Base-by-base conservation (phyloP, 345 rosid genomes). In the Angophora floribunda region DNA sequence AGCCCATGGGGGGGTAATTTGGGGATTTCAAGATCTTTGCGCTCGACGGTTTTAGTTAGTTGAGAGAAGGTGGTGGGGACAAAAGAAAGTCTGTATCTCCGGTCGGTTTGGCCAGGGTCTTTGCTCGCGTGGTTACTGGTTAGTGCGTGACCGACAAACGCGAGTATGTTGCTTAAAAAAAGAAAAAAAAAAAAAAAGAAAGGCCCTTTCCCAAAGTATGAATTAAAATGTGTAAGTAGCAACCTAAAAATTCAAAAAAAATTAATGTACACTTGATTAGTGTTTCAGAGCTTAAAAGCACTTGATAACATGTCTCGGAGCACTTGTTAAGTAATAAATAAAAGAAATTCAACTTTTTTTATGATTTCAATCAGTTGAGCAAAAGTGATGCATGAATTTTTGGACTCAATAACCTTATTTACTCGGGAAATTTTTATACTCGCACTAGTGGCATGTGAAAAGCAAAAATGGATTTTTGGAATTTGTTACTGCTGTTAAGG, bases 31-130 rank as follows among this genome's bases (percentile, higher is more conserved):
- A 2, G 14, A 19, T 75, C 41, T 13, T 15, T 2, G 84, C 84
- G 50, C 88, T 86, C 84, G 90, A 91, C 91, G 61, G 93, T 94
- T 93, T 91, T 89, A 78, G 95, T 94, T 93, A 88, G 87, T 85
- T 52, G 87, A 3, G 8, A 7, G 7, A 17, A 16, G 65, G 47
- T 2, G n/a, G 61, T 32, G 49, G 63, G 87, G 24, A 32, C 87
- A 7, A 32, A 4, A 32, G 47, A 19, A 10, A 9, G 0, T 47
- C 82, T 2, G 26, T 5, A 11, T 75, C 82, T 75, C 49, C 82
- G 82, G 49, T 75, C 49, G 7, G 28, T 36, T 75, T 19, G 28
- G 14, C 4, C 14, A 36, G 41, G 28, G 19, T 41, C 82, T 19
- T 67, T 41, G 19, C 49, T 75, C 82, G 28, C 49, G 7, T 14